Evolutionary conservation across 257 asterid genomes (phyloP), one percentile per base, ranked within the genome.

Genomic region (Solanum sitiens): DNA sequence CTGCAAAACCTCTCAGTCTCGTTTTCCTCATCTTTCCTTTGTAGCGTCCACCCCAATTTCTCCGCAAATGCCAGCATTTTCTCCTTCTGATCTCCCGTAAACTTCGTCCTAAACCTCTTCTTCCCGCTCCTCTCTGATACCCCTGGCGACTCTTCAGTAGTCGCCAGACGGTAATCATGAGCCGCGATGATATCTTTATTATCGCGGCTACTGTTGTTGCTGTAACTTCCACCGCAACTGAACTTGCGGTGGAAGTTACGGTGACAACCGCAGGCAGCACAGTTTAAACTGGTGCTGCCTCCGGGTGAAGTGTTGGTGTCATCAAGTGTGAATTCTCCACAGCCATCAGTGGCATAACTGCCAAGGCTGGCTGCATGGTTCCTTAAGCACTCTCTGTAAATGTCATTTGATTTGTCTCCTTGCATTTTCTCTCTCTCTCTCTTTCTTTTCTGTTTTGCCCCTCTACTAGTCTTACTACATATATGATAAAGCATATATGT

Each of bases 291-390:
- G 42, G 79, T 67, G 83, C 44, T 32, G 42, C 72, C 70, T 86
- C 8, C 87, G 32, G 74, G 39, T 21, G 88, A 8, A 8, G 88
- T 45, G 65, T 25, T 77, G 84, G 5, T 40, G 87, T 90, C 89
- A 71, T 90, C 93, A 0, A 77, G 87, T 0, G 92, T 87, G 91
- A 94, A 94, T 45, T 95, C 96, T 5, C 98, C 98, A 74, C 98
- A 95, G 56, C 98, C 98, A 56, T 95, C 98, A 1, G 96, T 95
- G 83, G 96, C 96, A 65, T 95, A 94, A 96, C 94, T 93, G 3
- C 98, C 98, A 1, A 94, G 93, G 86, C 94, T 93, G 88, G 98
- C 98, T 87, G 98, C 98, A 91, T 95, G 96, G 92, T 94, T 95
- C 67, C 93, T 89, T 25, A 90, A 91, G 90, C 98, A 94, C 88